Evolutionary conservation across 345 rosid genomes (phyloP).

Genomic region (Eutrema japonicum): DNA sequence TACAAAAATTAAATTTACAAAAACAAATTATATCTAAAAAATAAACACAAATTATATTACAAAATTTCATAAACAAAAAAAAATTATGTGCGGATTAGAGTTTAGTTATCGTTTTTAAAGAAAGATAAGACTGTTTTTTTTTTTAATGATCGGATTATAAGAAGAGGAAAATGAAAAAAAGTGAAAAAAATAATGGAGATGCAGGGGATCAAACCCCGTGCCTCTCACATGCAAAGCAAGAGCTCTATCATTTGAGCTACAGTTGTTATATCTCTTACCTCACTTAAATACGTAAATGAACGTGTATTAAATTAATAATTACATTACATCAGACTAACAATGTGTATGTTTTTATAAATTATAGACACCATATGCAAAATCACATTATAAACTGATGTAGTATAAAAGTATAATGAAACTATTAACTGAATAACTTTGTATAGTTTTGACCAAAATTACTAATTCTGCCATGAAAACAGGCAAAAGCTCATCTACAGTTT

Average conservation of each 20-base stretch:
- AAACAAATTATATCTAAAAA: too few relatives aligned
- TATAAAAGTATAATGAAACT: background rate
- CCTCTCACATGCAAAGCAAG: constrained; percentile 30
- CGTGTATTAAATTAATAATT: background rate
- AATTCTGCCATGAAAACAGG: constrained; percentile 43
- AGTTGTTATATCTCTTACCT: background rate
- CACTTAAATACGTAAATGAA: background rate
- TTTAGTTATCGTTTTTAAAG: too few relatives aligned
- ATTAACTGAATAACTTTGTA: too few relatives aligned
- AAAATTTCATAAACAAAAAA: too few relatives aligned
- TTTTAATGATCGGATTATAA: background rate
- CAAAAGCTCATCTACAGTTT: constrained; percentile 38
- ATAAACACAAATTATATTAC: too few relatives aligned
- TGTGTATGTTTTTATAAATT: background rate
- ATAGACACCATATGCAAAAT: background rate
- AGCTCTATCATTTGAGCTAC: constrained; percentile 27
- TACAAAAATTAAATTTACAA: too few relatives aligned
- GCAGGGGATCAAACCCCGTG: constrained; percentile 26
- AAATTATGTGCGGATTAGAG: too few relatives aligned
- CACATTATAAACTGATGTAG: background rate
- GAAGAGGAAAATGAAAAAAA: background rate
- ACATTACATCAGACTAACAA: background rate
- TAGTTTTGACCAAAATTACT: background rate
- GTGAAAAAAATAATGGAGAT: background rate
- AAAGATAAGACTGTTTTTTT: too few relatives aligned